These are phyloP conservation scores for Zizania palustris DNA, from an alignment of 202 grass and related monocot genomes.

Conservation along the genomic window DNA sequence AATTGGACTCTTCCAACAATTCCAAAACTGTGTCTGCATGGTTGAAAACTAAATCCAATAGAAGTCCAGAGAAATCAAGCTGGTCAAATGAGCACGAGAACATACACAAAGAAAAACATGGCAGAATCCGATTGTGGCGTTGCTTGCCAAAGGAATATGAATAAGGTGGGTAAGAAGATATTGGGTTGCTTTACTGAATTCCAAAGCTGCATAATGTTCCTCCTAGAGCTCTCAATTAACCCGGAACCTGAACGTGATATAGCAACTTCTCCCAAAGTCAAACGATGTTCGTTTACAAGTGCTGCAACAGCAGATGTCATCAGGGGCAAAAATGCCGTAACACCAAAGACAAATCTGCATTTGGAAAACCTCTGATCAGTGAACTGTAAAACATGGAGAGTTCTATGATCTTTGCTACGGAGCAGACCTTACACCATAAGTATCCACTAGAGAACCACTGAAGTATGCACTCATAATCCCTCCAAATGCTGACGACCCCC, in stretches of 20 bases:
- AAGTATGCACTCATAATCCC: constrained; percentile 94
- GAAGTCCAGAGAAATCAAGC: constrained; percentile 29
- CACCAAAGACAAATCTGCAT: constrained; percentile 91
- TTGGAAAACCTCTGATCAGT: constrained; percentile 33
- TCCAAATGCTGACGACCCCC: constrained; percentile 94
- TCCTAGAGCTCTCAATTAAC: constrained; percentile 74
- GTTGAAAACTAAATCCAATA: constrained; percentile 21
- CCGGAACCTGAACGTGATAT: constrained; percentile 55
- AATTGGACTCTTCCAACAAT: constrained; percentile 2
- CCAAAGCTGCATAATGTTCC: constrained; percentile 72
- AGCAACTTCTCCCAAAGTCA: constrained; percentile 36
- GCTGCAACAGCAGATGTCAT: constrained; percentile 88
- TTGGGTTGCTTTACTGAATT: constrained; percentile 76
- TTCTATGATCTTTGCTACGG: constrained; percentile 7
- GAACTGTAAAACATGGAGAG: constrained; percentile 8
- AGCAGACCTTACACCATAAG: constrained; percentile 89
- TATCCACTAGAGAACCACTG: constrained; percentile 88
- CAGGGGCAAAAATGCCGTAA: constrained; percentile 85
- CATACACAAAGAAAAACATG: constrained; percentile 95
- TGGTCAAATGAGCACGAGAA: constrained; percentile 30
- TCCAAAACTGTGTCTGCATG: background rate
- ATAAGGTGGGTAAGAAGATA: constrained; percentile 86
- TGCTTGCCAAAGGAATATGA: constrained; percentile 98
- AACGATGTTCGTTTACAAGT: constrained; percentile 81
- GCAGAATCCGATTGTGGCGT: constrained; percentile 94